Conservation (phyloP, 225 moss, liverwort and hornwort genomes). For the Takakia lepidozioides region DNA sequence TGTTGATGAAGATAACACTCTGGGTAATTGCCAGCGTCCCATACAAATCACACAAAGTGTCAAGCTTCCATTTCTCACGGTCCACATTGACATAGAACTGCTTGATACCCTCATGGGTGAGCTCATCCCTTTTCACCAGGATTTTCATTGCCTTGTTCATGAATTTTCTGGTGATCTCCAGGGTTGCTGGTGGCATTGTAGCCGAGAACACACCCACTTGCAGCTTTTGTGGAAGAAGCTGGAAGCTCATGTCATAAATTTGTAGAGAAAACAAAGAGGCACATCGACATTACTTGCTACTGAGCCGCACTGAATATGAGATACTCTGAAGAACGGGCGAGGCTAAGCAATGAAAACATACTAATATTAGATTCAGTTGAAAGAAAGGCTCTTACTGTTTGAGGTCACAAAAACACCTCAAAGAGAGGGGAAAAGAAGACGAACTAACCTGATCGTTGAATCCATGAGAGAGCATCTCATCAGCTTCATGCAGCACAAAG, state of each 20-base stretch:
- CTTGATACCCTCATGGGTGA: constrained; percentile 48
- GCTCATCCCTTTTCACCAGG: constrained; percentile 36
- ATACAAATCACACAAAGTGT: constrained; percentile 35
- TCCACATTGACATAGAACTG: constrained; percentile 48
- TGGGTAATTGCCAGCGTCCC: constrained; percentile 45
- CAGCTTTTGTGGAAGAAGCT: constrained; percentile 27
- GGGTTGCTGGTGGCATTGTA: constrained; percentile 24
- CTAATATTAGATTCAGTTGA: too few species aligned
- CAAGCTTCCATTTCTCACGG: constrained; percentile 43
- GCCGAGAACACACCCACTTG: constrained; percentile 36
- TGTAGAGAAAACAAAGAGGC: constrained; percentile 1
- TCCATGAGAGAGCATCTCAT: constrained; percentile 30
- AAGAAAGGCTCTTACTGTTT: too few species aligned
- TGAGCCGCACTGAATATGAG: too few species aligned
- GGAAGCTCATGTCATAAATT: constrained; percentile 37
- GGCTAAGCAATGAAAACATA: too few species aligned
- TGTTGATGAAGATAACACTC: constrained; percentile 50
- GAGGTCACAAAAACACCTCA: constrained; percentile 8
- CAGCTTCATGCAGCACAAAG: constrained; percentile 32
- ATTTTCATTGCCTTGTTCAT: constrained; percentile 33
- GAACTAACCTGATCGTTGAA: constrained; percentile 26
- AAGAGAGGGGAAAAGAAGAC: constrained; percentile 8
- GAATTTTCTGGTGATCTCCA: constrained; percentile 31
- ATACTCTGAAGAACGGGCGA: too few species aligned
- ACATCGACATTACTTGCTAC: too few species aligned